Base-by-base conservation (phyloP, 768 basidiomycete species). In the Suillus cothurnatus region DNA sequence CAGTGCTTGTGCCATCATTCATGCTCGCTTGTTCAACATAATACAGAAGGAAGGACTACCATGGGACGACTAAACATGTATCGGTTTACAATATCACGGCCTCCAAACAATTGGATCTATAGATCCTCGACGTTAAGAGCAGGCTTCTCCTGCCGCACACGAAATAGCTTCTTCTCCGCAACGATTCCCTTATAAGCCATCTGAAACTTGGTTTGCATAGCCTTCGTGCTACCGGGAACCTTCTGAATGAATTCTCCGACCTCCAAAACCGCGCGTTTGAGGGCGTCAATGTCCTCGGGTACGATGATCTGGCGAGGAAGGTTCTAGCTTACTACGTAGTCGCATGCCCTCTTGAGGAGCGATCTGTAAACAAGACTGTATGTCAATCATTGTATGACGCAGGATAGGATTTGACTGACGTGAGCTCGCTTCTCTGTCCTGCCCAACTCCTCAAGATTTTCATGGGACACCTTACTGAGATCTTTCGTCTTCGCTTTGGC, bases 101-200 rank as follows among this genome's bases (percentile, higher is more conserved):
- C 28, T 53, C 31, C 17, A 50, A 28, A 50, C 50, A 50, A 17
- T 7, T 9, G 26, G 3, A 50, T 50, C 50, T 50, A 50, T 9
- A 50, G 28, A 63, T 77, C 74, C 31, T 74, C 74, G 5, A 52
- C 68, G 32, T 77, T 72, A 38, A 77, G 43, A 21, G 23, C 36
- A 2, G 74, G 76, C 34, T 52, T 47, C 52, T 66, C 66, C 11
- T 17, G 31, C 6, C 7, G 17, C 64, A 28, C 62, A 0, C 28
- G 3, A 26, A 31, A 53, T 12, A 53, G 6, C 9, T 53, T 56
- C 53, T 65, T 64, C 61, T 68, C 67, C 19, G 43, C 23, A 66
- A 76, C 72, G 43, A 83, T 80, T 3, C 80, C 73, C 43, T 77
- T 76, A 53, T 75, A 68, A 7, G 73, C 81, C 7, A 73, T 47